Percentiles rank a stretch among this genome's conserved stretches.
These are phyloP conservation scores for Blastocystis sp. DNA, from an alignment of 352 stramenopile genomes.

Conservation along the genomic window DNA sequence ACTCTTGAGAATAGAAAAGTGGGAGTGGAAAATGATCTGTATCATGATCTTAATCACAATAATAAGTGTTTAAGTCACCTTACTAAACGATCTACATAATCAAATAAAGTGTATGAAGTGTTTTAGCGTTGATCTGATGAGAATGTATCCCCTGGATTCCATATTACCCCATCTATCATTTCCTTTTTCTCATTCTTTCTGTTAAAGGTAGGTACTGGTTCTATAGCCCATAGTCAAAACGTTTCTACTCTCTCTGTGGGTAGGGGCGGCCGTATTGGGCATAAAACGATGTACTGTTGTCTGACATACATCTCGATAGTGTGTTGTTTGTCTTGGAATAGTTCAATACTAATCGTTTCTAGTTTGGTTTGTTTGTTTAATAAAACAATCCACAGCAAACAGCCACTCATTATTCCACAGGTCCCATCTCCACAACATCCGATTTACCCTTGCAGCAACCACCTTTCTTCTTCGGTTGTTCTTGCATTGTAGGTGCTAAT, in stretches of 20 bases:
- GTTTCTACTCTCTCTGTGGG: constrained; percentile 36
- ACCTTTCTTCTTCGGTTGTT: constrained; percentile 19
- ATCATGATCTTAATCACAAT: too few species aligned
- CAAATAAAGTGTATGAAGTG: too few species aligned
- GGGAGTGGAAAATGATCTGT: too few species aligned
- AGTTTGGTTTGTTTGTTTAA: constrained; percentile 56
- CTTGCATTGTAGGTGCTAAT: background rate
- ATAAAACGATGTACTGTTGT: constrained; percentile 47
- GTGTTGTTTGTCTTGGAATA: constrained; percentile 36
- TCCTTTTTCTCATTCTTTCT: constrained; percentile 15
- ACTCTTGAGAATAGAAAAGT: too few species aligned
- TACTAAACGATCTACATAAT: too few species aligned
- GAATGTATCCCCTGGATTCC: background rate
- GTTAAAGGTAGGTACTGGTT: background rate
- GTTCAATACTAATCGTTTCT: constrained; percentile 50
- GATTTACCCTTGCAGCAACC: constrained; percentile 60
- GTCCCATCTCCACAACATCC: constrained; percentile 43
- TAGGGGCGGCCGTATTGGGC: constrained; percentile 59
- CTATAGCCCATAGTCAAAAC: constrained; percentile 64
- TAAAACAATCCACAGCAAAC: background rate
- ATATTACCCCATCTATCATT: background rate
- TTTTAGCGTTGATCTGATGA: too few species aligned
- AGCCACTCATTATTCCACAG: background rate
- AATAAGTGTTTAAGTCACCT: too few species aligned
- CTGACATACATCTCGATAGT: constrained; percentile 4